Evolutionary conservation across 176 grass and related monocot genomes (phyloP).

Genomic region (Poa pratensis): DNA sequence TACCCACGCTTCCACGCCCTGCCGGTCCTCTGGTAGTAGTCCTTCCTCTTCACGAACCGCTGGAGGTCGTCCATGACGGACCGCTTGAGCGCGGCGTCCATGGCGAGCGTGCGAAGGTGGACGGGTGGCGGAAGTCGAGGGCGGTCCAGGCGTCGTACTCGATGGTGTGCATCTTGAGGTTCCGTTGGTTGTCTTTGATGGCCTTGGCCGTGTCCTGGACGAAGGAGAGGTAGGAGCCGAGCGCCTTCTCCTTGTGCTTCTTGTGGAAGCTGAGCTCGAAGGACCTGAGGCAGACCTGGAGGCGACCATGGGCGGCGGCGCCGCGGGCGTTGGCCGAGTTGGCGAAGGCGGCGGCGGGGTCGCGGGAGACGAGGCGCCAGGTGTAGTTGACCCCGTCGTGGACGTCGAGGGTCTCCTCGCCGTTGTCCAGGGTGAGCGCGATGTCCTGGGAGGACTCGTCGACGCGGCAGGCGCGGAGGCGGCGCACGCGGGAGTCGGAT

Average conservation of each 20-base stretch:
- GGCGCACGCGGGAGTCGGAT: conserved; percentile 20
- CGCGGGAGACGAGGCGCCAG: conserved; percentile 41
- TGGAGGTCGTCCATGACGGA: conserved; percentile 66
- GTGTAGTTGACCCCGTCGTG: conserved; percentile 50
- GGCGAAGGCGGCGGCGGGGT: neutral
- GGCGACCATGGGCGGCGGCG: neutral
- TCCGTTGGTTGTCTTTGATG: conserved; percentile 55
- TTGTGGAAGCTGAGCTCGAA: conserved; percentile 75
- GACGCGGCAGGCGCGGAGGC: conserved; percentile 33
- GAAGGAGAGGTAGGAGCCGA: conserved; percentile 67
- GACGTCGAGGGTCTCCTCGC: conserved; percentile 49
- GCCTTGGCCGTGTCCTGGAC: conserved; percentile 56
- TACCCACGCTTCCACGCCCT: conserved; percentile 95
- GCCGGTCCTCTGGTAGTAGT: conserved; percentile 77
- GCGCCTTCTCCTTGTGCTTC: conserved; percentile 64
- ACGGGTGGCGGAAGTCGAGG: conserved; percentile 73
- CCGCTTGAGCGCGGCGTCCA: conserved; percentile 64
- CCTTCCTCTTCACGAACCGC: conserved; percentile 71
- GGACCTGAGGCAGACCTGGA: conserved; percentile 7
- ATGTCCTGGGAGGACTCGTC: conserved; percentile 46
- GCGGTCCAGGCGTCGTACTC: conserved; percentile 60
- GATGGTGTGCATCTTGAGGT: conserved; percentile 59
- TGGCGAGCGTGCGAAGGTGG: conserved; percentile 78
- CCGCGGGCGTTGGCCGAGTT: neutral
- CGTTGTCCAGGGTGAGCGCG: conserved; percentile 44